Base-by-base conservation (phyloP, 805 yeast species). In the Lipomyces lipofer region DNA sequence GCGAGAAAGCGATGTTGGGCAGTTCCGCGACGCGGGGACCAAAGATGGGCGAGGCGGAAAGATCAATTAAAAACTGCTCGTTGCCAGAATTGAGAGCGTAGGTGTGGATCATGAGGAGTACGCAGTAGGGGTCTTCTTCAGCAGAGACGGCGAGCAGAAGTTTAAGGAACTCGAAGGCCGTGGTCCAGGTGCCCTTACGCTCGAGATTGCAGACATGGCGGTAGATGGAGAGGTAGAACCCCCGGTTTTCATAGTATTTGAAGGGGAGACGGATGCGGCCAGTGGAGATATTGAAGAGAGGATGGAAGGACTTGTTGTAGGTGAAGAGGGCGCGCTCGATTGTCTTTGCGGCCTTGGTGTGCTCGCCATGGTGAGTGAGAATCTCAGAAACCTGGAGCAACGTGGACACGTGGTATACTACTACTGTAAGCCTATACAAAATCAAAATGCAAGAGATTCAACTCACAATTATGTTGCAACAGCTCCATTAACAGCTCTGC, bases 51-150 rank as follows among this genome's bases (percentile, higher is more conserved):
- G 86, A 79, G 1, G 87, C 71, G 1, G 76, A 77, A 30, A 88
- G 70, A 17, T 81, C 78, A 10, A 83, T 73, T 61, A 89, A 66
- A 68, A 81, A 88, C 54, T 80, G 73, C 64, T 77, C 81, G 57
- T 88, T 88, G 29, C 78, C 83, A 33, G 87, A 75, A 70, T 81
- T 72, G 2, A 87, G 71, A 2, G 92, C 84, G 65, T 86, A 89
- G 65, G 79, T 83, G 67, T 90, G 96, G 62, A 90, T 82, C 67
- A 88, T 86, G 65, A 85, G 84, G 59, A 95, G 77, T 10, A 85
- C 89, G 21, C 96, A 96, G 49, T 84, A 73, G 1, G 96, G 96
- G 72, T 90, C 96, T 1, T 82, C 77, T 1, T 95, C 96, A 36
- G 69, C 70, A 32, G 81, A 75, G 28, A 90, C 71, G 1, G 90